These are phyloP conservation scores for Plantago lanceolata DNA, from an alignment of 305 asterid genomes.

Conservation along the genomic window DNA sequence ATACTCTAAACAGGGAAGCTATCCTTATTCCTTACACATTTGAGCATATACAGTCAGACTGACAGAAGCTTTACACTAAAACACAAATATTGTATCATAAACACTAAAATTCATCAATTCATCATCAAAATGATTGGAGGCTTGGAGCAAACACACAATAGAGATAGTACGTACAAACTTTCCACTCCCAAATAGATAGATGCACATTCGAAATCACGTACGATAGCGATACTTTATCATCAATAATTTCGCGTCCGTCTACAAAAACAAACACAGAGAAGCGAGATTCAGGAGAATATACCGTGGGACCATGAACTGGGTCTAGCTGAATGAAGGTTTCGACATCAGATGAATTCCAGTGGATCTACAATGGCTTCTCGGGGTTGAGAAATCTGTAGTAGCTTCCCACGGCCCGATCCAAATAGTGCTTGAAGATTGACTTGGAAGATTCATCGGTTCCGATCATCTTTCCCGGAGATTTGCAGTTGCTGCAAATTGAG, in stretches of 20 bases:
- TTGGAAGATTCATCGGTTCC: slow-evolving; percentile 5
- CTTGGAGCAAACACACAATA: background rate
- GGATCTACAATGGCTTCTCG: slow-evolving; percentile 55
- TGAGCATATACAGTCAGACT: background rate
- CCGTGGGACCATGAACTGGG: slow-evolving; percentile 75
- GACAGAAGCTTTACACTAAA: too few relatives aligned
- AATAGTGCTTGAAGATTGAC: slow-evolving; percentile 18
- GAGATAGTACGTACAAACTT: background rate
- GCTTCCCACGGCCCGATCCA: slow-evolving; percentile 53
- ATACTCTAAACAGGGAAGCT: background rate
- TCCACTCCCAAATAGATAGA: background rate
- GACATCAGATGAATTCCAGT: slow-evolving; percentile 79
- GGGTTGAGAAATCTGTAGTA: slow-evolving; percentile 61
- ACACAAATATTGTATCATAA: too few relatives aligned
- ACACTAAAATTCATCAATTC: too few relatives aligned
- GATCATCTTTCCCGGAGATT: background rate
- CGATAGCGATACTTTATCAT: too few relatives aligned
- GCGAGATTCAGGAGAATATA: slow-evolving; percentile 20
- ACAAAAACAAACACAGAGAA: background rate
- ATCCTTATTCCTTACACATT: background rate
- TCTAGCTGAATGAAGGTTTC: slow-evolving; percentile 75
- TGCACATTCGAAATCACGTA: background rate
- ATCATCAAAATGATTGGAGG: too few relatives aligned
- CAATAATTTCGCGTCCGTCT: too few relatives aligned
- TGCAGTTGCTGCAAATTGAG: too few relatives aligned